phyloP scores from a whole-genome alignment of 2,329 filamentous ascomycete genomes.

The Pestalotiopsis sp. region DNA sequence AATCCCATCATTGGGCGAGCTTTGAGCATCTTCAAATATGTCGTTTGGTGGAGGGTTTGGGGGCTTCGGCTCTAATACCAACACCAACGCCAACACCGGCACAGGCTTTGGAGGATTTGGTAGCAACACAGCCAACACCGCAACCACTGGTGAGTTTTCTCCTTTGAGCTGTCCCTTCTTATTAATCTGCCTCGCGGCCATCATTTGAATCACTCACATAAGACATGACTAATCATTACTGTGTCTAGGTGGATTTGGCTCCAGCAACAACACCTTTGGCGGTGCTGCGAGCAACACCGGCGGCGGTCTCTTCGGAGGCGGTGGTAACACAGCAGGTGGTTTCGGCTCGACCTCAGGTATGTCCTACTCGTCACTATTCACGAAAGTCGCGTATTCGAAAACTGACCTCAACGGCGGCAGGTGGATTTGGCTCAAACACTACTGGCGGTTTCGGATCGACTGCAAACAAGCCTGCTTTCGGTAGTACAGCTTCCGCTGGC shows the following conservation, averaged over 20 bases:
- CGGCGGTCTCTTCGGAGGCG: slow-evolving; percentile 40
- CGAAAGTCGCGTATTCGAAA: neutral
- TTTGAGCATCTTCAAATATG: slow-evolving; percentile 6
- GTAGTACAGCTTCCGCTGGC: slow-evolving; percentile 33
- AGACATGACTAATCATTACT: slow-evolving; percentile 24
- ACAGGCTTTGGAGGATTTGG: slow-evolving; percentile 40
- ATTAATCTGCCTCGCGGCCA: too few species aligned
- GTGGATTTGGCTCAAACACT: slow-evolving; percentile 37
- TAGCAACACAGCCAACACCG: slow-evolving; percentile 30
- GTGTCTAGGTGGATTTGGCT: slow-evolving; percentile 30
- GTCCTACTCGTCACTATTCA: slow-evolving; percentile 19
- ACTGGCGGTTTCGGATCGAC: slow-evolving; percentile 25
- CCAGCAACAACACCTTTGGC: slow-evolving; percentile 34
- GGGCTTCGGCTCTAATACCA: slow-evolving; percentile 43
- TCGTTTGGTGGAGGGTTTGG: slow-evolving; percentile 47
- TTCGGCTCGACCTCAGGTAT: slow-evolving; percentile 38
- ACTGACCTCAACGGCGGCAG: slow-evolving; percentile 19
- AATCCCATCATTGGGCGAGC: neutral
- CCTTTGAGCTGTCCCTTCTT: slow-evolving; percentile 11
- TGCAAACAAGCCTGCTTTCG: slow-evolving; percentile 23
- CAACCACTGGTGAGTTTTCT: slow-evolving; percentile 22
- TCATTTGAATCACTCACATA: neutral
- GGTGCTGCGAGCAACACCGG: slow-evolving; percentile 29
- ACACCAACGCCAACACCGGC: slow-evolving; percentile 31
- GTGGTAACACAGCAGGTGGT: slow-evolving; percentile 28